Base-by-base conservation (phyloP, 306 rosid genomes). In the Trichosanthes truncata region DNA sequence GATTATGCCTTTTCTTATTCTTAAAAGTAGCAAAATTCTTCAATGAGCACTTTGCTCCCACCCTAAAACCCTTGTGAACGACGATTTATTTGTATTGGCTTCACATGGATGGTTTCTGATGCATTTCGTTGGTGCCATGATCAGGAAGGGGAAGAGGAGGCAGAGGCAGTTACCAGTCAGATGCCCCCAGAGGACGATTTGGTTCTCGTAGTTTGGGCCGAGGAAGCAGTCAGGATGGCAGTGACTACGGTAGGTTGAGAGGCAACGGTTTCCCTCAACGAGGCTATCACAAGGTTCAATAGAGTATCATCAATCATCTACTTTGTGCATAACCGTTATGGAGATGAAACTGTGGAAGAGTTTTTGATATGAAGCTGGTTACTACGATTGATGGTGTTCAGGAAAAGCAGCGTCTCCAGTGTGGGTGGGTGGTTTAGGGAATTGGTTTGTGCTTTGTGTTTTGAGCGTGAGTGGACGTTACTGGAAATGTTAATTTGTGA, bases 131-230 rank as follows among this genome's bases (percentile, higher is more conserved):
- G 80, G 21, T 81, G 62, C 55, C 20, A 52, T 62, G 80, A 78
- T 66, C 90, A 89, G 97, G 98, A 83, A 82, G 96, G 81, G 98
- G 98, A 61, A 90, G 96, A 84, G 95, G 96, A 84, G 95, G 90
- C 52, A 83, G 98, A 84, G 87, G 92, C 21, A 56, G 87, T 80
- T 90, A 89, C 84, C 97, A 55, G 80, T 77, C 89, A 21, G 96
- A 90, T 21, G 83, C 97, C 63, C 85, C 96, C 9, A 85, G 97
- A 80, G 98, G 97, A 13, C 92, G 93, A 26, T 90, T 87, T 80
- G 93, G 95, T 26, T 87, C 79, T 63, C 88, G 97, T 53, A 53
- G 89, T 80, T 76, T 76, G 38, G 93, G 93, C 81, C 84, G 97
- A 86, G 97, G 93, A 67, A 67, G 79, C 78, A 79, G 84, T 80